Conservation (phyloP, 2,329 filamentous ascomycete genomes). For the Trichoderma sp. region DNA sequence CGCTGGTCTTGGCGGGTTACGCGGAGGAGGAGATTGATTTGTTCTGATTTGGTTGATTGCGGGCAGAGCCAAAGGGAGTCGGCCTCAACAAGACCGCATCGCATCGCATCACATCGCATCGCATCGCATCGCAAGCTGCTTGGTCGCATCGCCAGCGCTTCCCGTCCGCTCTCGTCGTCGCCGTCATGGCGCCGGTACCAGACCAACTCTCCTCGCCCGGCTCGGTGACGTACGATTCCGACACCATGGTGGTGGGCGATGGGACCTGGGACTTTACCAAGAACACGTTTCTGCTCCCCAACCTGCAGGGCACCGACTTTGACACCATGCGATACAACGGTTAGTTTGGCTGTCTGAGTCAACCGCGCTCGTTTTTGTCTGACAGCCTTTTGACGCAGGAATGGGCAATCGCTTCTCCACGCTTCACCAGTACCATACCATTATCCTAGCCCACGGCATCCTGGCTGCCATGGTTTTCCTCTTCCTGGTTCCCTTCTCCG, state of each 20-base stretch:
- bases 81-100: not conserved
- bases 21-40: not conserved
- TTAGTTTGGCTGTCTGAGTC: conserved; percentile 31
- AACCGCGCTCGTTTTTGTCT: conserved; percentile 1
- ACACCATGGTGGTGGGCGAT: conserved; percentile 74
- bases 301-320: conserved; percentile 72
- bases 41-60: no score
- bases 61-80: not conserved
- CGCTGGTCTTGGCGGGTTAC: not conserved
- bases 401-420: conserved; percentile 78
- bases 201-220: conserved; percentile 65
- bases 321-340: conserved; percentile 84
- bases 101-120: not conserved
- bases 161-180: conserved; percentile 34
- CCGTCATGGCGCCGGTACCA: conserved; percentile 58
- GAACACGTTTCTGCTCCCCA: conserved; percentile 75
- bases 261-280: conserved; percentile 78
- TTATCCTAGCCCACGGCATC: conserved; percentile 69
- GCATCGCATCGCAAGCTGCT: not conserved
- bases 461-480: conserved; percentile 72
- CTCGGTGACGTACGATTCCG: conserved; percentile 68
- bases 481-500: conserved; percentile 67
- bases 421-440: conserved; percentile 64
- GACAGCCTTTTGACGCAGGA: conserved; percentile 45
- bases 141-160: not conserved